Base-by-base conservation (phyloP, 2,329 filamentous ascomycete genomes). In the Neofusicoccum laricinum region DNA sequence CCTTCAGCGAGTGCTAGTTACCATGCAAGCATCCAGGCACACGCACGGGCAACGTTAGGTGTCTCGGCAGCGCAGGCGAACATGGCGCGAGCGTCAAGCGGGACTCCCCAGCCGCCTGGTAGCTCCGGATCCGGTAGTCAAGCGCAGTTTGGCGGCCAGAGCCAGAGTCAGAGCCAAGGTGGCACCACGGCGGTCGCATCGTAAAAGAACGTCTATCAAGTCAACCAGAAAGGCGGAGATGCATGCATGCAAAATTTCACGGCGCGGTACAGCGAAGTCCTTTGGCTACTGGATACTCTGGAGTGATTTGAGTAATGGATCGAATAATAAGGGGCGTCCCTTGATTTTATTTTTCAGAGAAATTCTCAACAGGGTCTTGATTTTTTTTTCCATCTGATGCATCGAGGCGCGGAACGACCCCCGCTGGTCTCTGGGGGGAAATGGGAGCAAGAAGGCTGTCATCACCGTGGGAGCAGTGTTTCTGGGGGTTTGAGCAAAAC, bases 1-100 rank as follows among this genome's bases (percentile, higher is more conserved):
- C 68, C 73, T 41, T 72, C 76, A 5, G 57, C 73, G 73, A 62
- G 70, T 68, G 17, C 73, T 73, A 66, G 48, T 40, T 49, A 59
- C 41, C 55, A 59, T 12, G 55, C 55, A 3, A 59, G 55, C 30
- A 59, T 59, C n/a, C 57, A 65, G 30, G 48, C 71, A 11, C 75
- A 77, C 57, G 71, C 74, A 30, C 74, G 76, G 67, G 75, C 75
- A 7, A 71, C 75, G 38, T 74, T 76, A 51, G 75, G 71, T 32
- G 38, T 51, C 7, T 21, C 38, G 2, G 30, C 38, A 45, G 43
- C 43, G 12, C 75, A 71, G 65, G 73, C 76, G 55, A 72, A 68
- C 15, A 58, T 58, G 38, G 46, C 70, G 72, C 50, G 72, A 72
- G 64, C 73, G 69, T 10, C 55, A 7, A 76, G 74, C 17, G 73